Evolutionary conservation across 768 basidiomycete genomes (phyloP).

Genomic region (Nevesoporus exiguus): DNA sequence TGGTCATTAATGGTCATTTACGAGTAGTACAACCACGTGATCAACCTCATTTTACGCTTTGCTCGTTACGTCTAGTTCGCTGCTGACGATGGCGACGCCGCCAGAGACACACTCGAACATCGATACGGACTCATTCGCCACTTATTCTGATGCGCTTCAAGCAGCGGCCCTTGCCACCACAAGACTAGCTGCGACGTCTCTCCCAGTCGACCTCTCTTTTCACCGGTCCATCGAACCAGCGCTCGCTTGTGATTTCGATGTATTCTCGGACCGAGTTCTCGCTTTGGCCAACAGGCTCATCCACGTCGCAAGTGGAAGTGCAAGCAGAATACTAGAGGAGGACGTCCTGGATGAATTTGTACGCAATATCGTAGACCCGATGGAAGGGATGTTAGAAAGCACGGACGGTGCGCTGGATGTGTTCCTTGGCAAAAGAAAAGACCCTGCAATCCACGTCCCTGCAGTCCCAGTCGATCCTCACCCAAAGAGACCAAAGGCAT

Average conservation of each 20-base stretch:
- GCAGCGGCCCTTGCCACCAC: slow-evolving; percentile 60
- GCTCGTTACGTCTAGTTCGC: not conserved
- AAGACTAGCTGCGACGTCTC: slow-evolving; percentile 48
- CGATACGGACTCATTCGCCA: slow-evolving; percentile 40
- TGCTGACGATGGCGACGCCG: slow-evolving; percentile 12
- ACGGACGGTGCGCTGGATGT: slow-evolving; percentile 85
- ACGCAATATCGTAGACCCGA: slow-evolving; percentile 69
- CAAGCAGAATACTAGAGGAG: slow-evolving; percentile 55
- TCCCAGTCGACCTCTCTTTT: slow-evolving; percentile 80
- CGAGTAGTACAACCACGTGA: slow-evolving; percentile 13
- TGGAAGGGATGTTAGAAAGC: slow-evolving; percentile 83
- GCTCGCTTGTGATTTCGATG: slow-evolving; percentile 69
- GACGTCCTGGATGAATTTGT: slow-evolving; percentile 85
- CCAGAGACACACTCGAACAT: slow-evolving; percentile 6
- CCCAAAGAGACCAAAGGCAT: slow-evolving; percentile 33
- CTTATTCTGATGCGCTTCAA: slow-evolving; percentile 58
- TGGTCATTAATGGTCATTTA: no score
- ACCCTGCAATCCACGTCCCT: slow-evolving; percentile 60
- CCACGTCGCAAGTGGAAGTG: slow-evolving; percentile 41
- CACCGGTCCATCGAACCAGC: slow-evolving; percentile 80
- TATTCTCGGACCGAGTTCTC: slow-evolving; percentile 62
- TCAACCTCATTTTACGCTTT: not conserved
- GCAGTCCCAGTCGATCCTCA: slow-evolving; percentile 22
- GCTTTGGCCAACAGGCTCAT: slow-evolving; percentile 64
- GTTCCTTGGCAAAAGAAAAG: slow-evolving; percentile 65